Evolutionary conservation across 225 moss, liverwort and hornwort species (phyloP), one percentile per base, ranked within the genome.

Genomic region (Polytrichum formosum): DNA sequence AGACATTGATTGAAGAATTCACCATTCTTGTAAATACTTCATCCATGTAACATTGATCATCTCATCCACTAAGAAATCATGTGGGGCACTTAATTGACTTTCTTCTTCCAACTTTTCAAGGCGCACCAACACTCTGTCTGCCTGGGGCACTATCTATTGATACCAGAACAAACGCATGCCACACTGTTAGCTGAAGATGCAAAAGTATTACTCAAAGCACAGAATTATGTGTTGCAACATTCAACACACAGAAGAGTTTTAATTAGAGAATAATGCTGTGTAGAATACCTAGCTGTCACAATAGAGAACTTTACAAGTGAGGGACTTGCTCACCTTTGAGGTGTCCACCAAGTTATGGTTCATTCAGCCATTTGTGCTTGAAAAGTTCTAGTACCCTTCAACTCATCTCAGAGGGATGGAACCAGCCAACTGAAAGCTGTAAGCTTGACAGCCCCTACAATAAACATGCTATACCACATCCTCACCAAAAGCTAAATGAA

Each of bases 41-140:
- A 58, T 8, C 58, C 6, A 58, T 58, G 6, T 6, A 58, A 7
- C 1, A 22, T 18, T 25, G 19, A 26, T 54, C 67, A 61, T 28
- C 33, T 7, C 53, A 53, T 26, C 2, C 58, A 33, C 55, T 6
- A 72, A 37, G 26, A 25, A 18, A 61, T 46, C 54, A 21, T 63
- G 55, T 28, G 17, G 6, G 25, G 27, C 23, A 33, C 18, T 58
- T 54, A 21, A 64, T n/a, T 30, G 0, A 69, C 82, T 75, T 81
- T 90, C 90, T 69, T 90, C 75, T 58, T 81, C 73, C 69, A 89
- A 65, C 5, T 73, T 72, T 73, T 93, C 78, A 28, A 96, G 84
- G 55, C 90, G 93, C 22, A 96, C 74, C 82, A 96, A 85, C 7
- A 96, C 90, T 70, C 96, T 89, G 72, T 96, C 93, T 23, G 90